Percentiles rank a stretch among this genome's conserved stretches.
Evolutionary conservation across 805 yeast species (phyloP).

Genomic region (Lachancea meyersii): DNA sequence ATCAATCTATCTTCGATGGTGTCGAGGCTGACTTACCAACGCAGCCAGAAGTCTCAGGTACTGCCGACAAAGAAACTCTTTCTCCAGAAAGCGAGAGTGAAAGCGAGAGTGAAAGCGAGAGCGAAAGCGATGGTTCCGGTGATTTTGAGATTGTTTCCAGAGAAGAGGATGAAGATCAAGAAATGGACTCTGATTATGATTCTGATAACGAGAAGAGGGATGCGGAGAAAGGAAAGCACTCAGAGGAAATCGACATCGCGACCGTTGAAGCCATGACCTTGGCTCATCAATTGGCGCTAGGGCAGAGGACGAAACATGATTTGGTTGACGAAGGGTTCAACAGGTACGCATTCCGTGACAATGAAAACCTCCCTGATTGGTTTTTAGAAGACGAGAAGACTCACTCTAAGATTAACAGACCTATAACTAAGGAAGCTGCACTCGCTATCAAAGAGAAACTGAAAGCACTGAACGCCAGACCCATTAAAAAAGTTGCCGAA

Average conservation of each 20-base stretch:
- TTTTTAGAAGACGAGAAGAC: conserved; percentile 84
- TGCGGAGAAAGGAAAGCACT: conserved; percentile 42
- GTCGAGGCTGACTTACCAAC: conserved; percentile 36
- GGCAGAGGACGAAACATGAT: conserved; percentile 78
- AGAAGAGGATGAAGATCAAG: conserved; percentile 36
- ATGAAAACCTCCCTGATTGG: conserved; percentile 94
- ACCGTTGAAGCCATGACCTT: conserved; percentile 97
- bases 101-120: conserved; percentile 14
- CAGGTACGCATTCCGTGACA: conserved; percentile 85
- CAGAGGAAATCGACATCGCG: conserved; percentile 69
- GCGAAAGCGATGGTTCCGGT: conserved; percentile 18
- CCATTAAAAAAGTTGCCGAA: conserved; percentile 97
- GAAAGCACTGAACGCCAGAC: conserved; percentile 87
- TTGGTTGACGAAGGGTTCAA: conserved; percentile 89
- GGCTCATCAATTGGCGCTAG: conserved; percentile 91
- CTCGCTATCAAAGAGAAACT: conserved; percentile 68
- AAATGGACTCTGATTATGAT: conserved; percentile 40
- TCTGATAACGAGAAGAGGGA: conserved; percentile 48
- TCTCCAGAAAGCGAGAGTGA: conserved; percentile 18
- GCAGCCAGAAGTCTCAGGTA: conserved; percentile 12
- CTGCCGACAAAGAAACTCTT: conserved; percentile 19
- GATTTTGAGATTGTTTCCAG: conserved; percentile 41
- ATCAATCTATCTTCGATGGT: conserved; percentile 48
- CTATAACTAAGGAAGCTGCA: conserved; percentile 92
- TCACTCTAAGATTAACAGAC: conserved; percentile 81